These are phyloP conservation scores for Calocera viscosa DNA, from an alignment of 768 basidiomycete species.

Conservation along the genomic window DNA sequence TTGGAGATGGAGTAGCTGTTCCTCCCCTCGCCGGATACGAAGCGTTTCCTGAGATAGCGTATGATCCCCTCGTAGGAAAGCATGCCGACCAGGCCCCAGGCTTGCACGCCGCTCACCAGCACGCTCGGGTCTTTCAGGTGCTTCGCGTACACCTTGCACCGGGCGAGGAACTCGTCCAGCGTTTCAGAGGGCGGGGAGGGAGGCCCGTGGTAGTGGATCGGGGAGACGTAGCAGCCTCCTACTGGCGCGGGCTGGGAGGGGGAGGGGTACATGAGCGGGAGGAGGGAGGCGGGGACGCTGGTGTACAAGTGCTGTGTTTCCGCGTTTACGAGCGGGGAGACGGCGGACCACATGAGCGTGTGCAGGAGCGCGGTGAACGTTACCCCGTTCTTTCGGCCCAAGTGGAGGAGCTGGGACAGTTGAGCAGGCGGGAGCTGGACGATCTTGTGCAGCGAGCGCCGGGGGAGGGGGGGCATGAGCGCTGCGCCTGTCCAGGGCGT, in stretches of 20 bases:
- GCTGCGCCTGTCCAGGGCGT: neutral
- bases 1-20: neutral
- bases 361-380: neutral
- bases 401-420: neutral
- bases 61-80: neutral
- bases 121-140: neutral
- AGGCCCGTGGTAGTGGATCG: neutral
- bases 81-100: neutral
- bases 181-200: neutral
- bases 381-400: neutral
- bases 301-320: neutral
- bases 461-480: neutral
- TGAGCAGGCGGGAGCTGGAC: neutral
- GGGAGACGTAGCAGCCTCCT: neutral
- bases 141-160: neutral
- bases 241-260: neutral
- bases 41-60: neutral
- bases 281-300: neutral
- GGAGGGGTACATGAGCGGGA: neutral
- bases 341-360: neutral
- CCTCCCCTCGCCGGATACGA: neutral
- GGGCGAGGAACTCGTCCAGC: neutral
- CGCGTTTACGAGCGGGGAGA: neutral
- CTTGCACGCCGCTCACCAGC: neutral
- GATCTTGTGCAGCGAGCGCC: neutral